Percentiles rank a stretch among this genome's conserved stretches.
phyloP scores from a whole-genome alignment of 1,139 yeast genomes.

The Yamadazyma trypodendri region DNA sequence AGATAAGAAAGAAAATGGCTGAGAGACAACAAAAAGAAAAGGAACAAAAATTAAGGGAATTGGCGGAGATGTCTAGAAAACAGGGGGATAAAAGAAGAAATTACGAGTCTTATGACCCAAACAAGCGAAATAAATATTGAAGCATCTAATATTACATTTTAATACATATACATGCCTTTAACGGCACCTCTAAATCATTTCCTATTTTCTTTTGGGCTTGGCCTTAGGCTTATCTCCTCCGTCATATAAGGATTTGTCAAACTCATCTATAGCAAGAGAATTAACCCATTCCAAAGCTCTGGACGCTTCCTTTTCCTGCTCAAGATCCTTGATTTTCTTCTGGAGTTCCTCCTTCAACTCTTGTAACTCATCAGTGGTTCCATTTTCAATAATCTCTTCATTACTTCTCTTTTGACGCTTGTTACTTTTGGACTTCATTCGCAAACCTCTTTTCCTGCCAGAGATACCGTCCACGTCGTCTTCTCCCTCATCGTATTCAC shows the following conservation, averaged over 20 bases:
- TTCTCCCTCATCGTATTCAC: conserved; percentile 11
- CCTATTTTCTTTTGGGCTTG: conserved; percentile 18
- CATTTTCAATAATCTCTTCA: conserved; percentile 29
- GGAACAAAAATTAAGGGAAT: conserved; percentile 55
- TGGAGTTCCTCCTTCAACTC: conserved; percentile 32
- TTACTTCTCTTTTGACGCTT: conserved; percentile 23
- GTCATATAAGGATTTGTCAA: conserved; percentile 56
- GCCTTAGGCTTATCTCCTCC: conserved; percentile 46
- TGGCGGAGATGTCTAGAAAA: conserved; percentile 59
- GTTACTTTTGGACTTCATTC: conserved; percentile 12
- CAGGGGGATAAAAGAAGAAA: conserved; percentile 10
- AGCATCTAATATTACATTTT: background rate
- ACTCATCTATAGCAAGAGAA: conserved; percentile 49
- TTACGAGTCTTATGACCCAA: conserved; percentile 4
- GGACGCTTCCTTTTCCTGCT: conserved; percentile 38
- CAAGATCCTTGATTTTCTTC: conserved; percentile 26
- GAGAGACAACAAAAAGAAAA: conserved; percentile 56
- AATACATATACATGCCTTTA: background rate
- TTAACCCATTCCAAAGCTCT: conserved; percentile 64
- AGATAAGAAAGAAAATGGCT: conserved; percentile 52
- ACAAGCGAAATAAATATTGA: conserved; percentile 7
- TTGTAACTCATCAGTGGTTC: conserved; percentile 20
- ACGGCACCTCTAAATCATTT: background rate
- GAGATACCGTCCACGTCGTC: conserved; percentile 21
- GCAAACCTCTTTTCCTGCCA: conserved; percentile 18